Base-by-base conservation (phyloP, 2,329 filamentous ascomycete genomes). In the Neonectria hederae region DNA sequence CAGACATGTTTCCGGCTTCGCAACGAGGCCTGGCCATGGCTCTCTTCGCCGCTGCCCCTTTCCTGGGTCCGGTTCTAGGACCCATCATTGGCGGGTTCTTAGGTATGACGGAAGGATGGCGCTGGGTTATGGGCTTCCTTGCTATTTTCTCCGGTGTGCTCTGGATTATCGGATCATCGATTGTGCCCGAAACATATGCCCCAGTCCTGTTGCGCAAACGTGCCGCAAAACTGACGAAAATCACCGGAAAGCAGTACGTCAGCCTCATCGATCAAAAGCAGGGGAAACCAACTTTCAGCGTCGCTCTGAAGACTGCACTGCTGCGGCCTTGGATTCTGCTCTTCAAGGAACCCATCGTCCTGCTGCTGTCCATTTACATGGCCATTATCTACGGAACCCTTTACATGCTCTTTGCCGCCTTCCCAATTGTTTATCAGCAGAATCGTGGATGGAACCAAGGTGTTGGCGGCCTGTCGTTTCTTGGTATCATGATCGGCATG, bases 401-500 rank as follows among this genome's bases (percentile, higher is more conserved):
- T 0, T 86, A 84, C 73, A 80, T 84, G 76, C 74, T 82, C 40
- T 83, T 84, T 66, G 79, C 74, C 13, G 83, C 81, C 3, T 83
- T 82, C 62, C 82, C 83, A 0, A 82, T 90, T 57, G 87, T 90
- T 11, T 90, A 84, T 73, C 84, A 87, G 63, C 62, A 81, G 55
- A 66, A 75, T 11, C 79, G 84, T 13, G 84, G 84, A 30, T 88
- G 85, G 85, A 81, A 76, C 28, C 72, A 79, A 30, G 85, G 85
- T 7, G 78, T 87, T 32, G 83, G 82, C 2, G 83, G 86, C 24
- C 79, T 89, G 4, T 76, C 88, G 0, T 89, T 91, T 74, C 71
- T 90, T 4, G 87, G 88, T 19, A 82, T 90, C 5, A 81, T 83
- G 6, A 82, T 89, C 13, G 88, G 89, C 53, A 86, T 89, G 81